Conservation (phyloP, 2,329 filamentous ascomycete species). For the Aspergillus tanneri region DNA sequence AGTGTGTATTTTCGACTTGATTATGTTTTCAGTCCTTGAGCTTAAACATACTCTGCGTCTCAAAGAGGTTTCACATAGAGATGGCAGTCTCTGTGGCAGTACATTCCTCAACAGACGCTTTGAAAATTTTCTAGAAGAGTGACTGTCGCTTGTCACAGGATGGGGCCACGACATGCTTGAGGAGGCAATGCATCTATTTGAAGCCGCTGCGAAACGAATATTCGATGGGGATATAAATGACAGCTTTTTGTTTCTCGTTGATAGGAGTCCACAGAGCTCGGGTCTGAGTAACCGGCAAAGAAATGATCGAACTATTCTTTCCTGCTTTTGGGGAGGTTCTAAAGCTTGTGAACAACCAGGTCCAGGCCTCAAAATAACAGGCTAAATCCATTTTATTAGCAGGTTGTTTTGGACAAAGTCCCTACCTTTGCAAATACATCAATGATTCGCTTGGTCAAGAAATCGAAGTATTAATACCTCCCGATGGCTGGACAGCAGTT, state of each 20-base stretch:
- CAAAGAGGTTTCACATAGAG: conserved; percentile 26
- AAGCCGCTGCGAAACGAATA: conserved; percentile 24
- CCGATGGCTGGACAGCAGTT: conserved; percentile 31
- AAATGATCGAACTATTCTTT: conserved; percentile 23
- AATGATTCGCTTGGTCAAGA: conserved; percentile 9
- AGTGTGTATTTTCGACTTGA: conserved; percentile 33
- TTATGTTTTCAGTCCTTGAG: conserved; percentile 27
- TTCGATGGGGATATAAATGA: conserved; percentile 22
- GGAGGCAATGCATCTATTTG: conserved; percentile 27
- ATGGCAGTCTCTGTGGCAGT: conserved; percentile 28
- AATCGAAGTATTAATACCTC: conserved; percentile 23
- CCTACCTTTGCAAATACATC: conserved; percentile 24
- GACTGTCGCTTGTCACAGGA: conserved; percentile 13
- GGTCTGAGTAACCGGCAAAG: conserved; percentile 17
- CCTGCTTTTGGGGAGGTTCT: conserved; percentile 22
- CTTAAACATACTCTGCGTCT: conserved; percentile 25
- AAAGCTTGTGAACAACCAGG: conserved; percentile 23
- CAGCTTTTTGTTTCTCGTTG: conserved; percentile 25
- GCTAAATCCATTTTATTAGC: conserved; percentile 47
- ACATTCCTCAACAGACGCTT: conserved; percentile 31
- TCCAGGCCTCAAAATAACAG: conserved; percentile 60
- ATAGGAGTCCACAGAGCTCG: conserved; percentile 24
- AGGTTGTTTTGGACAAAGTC: conserved; percentile 31
- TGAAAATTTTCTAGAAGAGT: conserved; percentile 20
- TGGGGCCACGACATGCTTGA: conserved; percentile 29